Conservation (phyloP, 192 early-diverging fungal species). For the Linnemannia exigua region DNA sequence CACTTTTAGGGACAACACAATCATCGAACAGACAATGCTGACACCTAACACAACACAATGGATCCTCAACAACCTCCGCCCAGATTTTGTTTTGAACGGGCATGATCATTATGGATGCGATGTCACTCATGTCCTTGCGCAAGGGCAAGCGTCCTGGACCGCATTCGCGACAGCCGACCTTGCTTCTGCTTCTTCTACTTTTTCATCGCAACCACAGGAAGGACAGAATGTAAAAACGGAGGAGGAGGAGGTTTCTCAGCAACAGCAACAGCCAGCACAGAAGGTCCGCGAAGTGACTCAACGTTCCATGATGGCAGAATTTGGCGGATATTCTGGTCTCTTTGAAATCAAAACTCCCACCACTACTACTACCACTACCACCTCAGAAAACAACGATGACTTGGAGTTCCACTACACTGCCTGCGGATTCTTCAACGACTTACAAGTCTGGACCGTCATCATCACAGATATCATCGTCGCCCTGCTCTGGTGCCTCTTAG, state of each 20-base stretch:
- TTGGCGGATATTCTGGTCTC: conserved; percentile 70
- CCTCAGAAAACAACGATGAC: conserved; percentile 3
- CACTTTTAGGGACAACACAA: conserved; percentile 34
- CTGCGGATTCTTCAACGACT: conserved; percentile 60
- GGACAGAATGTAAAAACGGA: background rate
- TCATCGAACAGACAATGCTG: conserved; percentile 72
- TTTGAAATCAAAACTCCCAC: conserved; percentile 62
- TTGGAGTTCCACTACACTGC: conserved; percentile 65
- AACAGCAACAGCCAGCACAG: background rate
- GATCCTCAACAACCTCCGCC: conserved; percentile 68
- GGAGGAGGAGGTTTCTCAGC: background rate
- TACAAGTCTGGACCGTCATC: conserved; percentile 61
- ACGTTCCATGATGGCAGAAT: conserved; percentile 74
- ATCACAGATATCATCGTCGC: conserved; percentile 38
- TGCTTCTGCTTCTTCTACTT: background rate
- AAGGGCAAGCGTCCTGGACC: background rate
- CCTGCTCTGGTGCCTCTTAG: background rate
- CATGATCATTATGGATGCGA: conserved; percentile 77
- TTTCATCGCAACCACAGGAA: too few species aligned
- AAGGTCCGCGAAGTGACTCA: conserved; percentile 68
- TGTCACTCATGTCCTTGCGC: conserved; percentile 53
- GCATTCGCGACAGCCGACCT: conserved; percentile 1
- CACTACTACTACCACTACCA: background rate
- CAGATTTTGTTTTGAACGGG: conserved; percentile 71
- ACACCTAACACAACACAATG: conserved; percentile 67